These are phyloP conservation scores for Plasmodium blacklocki DNA, from an alignment of 169 alveolate species.

Conservation along the genomic window DNA sequence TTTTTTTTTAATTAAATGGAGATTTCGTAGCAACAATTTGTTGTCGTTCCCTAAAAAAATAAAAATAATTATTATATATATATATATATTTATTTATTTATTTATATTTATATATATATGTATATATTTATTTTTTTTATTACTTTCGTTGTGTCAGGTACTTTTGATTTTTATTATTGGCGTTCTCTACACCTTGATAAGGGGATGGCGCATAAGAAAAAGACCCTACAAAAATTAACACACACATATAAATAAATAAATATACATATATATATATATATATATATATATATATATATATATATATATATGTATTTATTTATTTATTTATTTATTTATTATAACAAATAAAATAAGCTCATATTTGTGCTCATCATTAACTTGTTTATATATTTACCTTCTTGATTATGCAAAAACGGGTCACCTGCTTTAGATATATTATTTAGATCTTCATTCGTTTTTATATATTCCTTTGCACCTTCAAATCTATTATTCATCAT, in stretches of 20 bases:
- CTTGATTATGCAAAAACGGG: not conserved
- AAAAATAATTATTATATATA: not conserved
- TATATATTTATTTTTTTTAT: not conserved
- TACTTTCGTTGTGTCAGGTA: constrained; percentile 59
- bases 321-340: not conserved
- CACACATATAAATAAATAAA: not conserved
- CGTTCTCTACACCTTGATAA: constrained; percentile 15
- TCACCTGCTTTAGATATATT: not conserved
- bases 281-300: not conserved
- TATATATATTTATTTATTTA: not conserved
- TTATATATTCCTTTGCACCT: not conserved
- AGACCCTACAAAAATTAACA: constrained; percentile 9
- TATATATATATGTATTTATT: not conserved
- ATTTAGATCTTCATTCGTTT: constrained; percentile 5
- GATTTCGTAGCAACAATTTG: constrained; percentile 66
- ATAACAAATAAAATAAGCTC: not conserved
- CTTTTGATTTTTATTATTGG: constrained; percentile 18
- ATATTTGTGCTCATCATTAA: not conserved
- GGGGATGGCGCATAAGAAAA: constrained; percentile 24
- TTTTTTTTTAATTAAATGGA: constrained; percentile 29
- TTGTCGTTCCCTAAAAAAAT: constrained; percentile 59
- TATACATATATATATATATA: not conserved
- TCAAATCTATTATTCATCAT: constrained; percentile 8
- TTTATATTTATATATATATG: not conserved
- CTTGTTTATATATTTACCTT: not conserved